Conservation (phyloP, 2,329 filamentous ascomycete genomes). For the Trichophyton mentagrophytes region DNA sequence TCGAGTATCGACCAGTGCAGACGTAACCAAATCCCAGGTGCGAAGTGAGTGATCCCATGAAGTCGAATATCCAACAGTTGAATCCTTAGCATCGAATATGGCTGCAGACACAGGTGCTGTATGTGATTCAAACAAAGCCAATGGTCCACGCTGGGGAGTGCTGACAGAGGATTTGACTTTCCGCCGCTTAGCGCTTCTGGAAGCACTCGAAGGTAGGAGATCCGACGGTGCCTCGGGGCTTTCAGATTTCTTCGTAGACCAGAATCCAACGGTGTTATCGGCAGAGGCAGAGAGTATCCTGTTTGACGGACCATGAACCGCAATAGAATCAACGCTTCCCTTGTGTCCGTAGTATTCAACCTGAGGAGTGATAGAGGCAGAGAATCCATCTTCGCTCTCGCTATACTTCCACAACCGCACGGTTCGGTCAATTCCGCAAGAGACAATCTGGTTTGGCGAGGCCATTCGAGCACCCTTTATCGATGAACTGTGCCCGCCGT, state of each 20-base stretch:
- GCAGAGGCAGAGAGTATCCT: slow-evolving; percentile 75
- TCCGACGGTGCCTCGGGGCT: slow-evolving; percentile 59
- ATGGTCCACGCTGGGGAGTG: slow-evolving; percentile 59
- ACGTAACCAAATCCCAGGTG: slow-evolving; percentile 81
- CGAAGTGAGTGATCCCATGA: slow-evolving; percentile 84
- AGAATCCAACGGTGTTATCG: slow-evolving; percentile 76
- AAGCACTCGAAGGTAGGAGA: slow-evolving; percentile 54
- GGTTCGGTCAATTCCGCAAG: slow-evolving; percentile 70
- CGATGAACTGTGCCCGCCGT: slow-evolving; percentile 62
- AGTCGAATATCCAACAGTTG: slow-evolving; percentile 79
- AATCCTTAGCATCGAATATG: slow-evolving; percentile 72
- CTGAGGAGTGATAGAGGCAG: slow-evolving; percentile 53
- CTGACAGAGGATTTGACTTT: slow-evolving; percentile 52
- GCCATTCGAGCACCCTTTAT: slow-evolving; percentile 77
- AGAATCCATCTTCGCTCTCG: slow-evolving; percentile 49
- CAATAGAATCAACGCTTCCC: slow-evolving; percentile 59
- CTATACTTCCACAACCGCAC: slow-evolving; percentile 82
- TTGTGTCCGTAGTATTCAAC: slow-evolving; percentile 77
- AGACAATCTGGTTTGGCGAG: slow-evolving; percentile 63
- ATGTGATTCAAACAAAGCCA: slow-evolving; percentile 61
- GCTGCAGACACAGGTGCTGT: slow-evolving; percentile 62
- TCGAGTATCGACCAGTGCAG: slow-evolving; percentile 63
- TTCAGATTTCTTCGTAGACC: slow-evolving; percentile 67
- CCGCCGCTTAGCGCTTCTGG: slow-evolving; percentile 57
- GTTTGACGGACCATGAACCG: slow-evolving; percentile 58